These are phyloP conservation scores for Yarrowia deformans DNA, from an alignment of 805 yeast species.

Conservation along the genomic window DNA sequence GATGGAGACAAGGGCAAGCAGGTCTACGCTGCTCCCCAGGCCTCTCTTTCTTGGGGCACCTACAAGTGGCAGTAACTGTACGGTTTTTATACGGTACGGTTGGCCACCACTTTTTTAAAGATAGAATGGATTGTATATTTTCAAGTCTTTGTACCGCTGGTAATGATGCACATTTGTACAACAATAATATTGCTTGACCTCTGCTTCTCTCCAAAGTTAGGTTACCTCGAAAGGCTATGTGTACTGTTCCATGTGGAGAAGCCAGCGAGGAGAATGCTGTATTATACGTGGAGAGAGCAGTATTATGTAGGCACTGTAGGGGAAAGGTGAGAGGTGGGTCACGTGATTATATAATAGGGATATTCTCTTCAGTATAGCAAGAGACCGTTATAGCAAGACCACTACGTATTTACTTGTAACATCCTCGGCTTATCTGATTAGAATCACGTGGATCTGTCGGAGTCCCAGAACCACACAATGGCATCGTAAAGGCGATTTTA, in stretches of 20 bases:
- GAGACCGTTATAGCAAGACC: too few relatives aligned
- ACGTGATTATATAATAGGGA: too few relatives aligned
- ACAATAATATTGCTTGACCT: not conserved
- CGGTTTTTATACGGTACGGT: too few relatives aligned
- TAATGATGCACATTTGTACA: not conserved
- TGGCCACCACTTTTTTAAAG: not conserved
- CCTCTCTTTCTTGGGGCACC: slow-evolving; percentile 24
- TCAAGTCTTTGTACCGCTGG: too few relatives aligned
- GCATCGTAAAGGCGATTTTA: not conserved
- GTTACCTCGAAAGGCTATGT: slow-evolving; percentile 14
- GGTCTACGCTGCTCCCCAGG: slow-evolving; percentile 26
- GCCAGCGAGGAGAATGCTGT: not conserved
- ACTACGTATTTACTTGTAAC: too few relatives aligned
- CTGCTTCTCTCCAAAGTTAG: slow-evolving; percentile 4
- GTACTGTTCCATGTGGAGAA: slow-evolving; percentile 3
- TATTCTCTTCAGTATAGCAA: too few relatives aligned
- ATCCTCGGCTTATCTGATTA: slow-evolving; percentile 7
- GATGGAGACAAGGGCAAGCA: slow-evolving; percentile 32
- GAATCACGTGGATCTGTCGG: not conserved
- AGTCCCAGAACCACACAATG: not conserved
- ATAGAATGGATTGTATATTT: slow-evolving; percentile 6
- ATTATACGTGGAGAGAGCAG: not conserved
- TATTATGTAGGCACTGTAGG: not conserved
- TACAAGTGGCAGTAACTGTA: slow-evolving; percentile 11
- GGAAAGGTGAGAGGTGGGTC: too few relatives aligned